phyloP scores from a whole-genome alignment of 192 early-diverging fungal species.

The Podila verticillata region DNA sequence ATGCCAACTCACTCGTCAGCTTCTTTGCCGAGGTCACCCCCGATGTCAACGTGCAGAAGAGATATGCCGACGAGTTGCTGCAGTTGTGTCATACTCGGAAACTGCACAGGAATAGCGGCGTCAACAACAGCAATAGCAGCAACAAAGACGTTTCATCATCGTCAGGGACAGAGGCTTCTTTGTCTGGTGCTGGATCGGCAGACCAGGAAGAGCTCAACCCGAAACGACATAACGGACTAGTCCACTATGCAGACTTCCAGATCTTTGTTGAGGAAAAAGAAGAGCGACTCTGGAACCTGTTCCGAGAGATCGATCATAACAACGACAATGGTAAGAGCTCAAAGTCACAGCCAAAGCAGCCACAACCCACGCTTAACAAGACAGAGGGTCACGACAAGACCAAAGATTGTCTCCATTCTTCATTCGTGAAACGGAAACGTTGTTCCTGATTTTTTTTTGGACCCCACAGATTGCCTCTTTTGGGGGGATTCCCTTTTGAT shows the following conservation, averaged over 20 bases:
- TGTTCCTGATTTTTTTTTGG: not conserved
- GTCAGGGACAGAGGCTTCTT: not conserved
- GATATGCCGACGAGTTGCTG: slow-evolving; percentile 44
- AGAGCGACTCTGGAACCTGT: slow-evolving; percentile 68
- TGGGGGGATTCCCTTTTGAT: not conserved
- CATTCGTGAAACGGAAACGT: not conserved
- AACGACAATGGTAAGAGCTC: slow-evolving; percentile 55
- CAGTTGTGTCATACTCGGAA: slow-evolving; percentile 45
- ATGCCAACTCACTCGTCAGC: slow-evolving; percentile 30
- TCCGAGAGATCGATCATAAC: slow-evolving; percentile 70
- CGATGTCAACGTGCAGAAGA: slow-evolving; percentile 34
- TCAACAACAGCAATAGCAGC: not conserved
- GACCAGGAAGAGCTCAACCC: not conserved
- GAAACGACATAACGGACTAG: slow-evolving; percentile 34
- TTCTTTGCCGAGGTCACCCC: slow-evolving; percentile 45
- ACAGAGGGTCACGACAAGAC: no score
- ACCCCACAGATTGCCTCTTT: no score
- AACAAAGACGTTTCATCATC: not conserved
- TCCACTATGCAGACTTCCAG: slow-evolving; percentile 66
- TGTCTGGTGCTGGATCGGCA: not conserved
- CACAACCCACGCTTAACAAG: not conserved
- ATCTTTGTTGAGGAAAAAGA: slow-evolving; percentile 75
- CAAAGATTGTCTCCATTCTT: not conserved
- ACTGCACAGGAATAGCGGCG: slow-evolving; percentile 9
- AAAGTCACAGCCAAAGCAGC: not conserved